Evolutionary conservation across 495 filamentous ascomycete species (phyloP).

Genomic region (Talaromyces liani): DNA sequence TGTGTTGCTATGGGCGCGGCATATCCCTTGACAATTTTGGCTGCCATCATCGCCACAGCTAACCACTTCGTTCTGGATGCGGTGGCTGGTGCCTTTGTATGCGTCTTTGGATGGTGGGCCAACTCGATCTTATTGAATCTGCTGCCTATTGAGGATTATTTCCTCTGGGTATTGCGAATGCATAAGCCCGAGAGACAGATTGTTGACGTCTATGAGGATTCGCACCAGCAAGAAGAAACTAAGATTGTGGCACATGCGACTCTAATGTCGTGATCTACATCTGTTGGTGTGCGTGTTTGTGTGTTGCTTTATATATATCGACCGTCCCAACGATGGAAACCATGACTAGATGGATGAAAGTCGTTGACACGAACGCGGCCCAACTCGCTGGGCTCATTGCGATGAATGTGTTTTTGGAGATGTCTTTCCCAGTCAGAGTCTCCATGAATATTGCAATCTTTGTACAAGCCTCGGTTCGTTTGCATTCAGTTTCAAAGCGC

Average conservation of each 20-base stretch:
- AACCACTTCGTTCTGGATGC: slow-evolving; percentile 72
- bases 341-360: too few relatives aligned
- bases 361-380: background rate
- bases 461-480: background rate
- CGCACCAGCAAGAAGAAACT: slow-evolving; percentile 18
- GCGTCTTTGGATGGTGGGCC: slow-evolving; percentile 47
- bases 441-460: background rate
- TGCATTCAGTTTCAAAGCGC: background rate
- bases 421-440: background rate
- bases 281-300: too few relatives aligned
- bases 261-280: background rate
- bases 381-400: background rate
- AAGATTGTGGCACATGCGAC: slow-evolving; percentile 10
- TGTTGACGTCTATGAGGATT: slow-evolving; percentile 11
- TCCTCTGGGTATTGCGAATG: slow-evolving; percentile 54
- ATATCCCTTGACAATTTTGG: slow-evolving; percentile 58
- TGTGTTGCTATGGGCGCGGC: slow-evolving; percentile 47
- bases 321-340: too few relatives aligned
- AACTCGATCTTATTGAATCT: slow-evolving; percentile 55
- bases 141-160: slow-evolving; percentile 56
- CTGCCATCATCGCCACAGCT: slow-evolving; percentile 63
- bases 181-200: slow-evolving; percentile 47
- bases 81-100: slow-evolving; percentile 55
- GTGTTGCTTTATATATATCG: background rate
- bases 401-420: background rate